Percentiles rank a stretch among this genome's conserved stretches.
These are phyloP conservation scores for Yarrowia sp. DNA, from an alignment of 805 yeast genomes.

Conservation along the genomic window DNA sequence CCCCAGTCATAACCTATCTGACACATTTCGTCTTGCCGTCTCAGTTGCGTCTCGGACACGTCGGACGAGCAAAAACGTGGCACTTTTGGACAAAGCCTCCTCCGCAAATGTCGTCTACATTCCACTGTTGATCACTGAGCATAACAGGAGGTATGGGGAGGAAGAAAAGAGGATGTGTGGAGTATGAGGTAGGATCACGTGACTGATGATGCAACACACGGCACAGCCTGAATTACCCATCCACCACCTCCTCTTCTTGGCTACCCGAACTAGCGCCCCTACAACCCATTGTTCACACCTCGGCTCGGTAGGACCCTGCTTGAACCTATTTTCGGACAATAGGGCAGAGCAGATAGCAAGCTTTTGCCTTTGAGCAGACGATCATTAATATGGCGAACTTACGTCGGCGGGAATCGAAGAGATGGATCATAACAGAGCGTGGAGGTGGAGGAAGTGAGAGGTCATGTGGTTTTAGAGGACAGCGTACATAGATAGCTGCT, in stretches of 20 bases:
- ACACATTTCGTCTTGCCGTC: too few species aligned
- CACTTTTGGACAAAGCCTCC: background rate
- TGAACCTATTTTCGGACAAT: conserved; percentile 28
- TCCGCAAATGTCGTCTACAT: background rate
- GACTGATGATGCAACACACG: background rate
- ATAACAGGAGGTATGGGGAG: background rate
- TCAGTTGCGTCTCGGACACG: background rate
- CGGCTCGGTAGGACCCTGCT: conserved; percentile 36
- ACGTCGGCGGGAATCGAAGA: too few species aligned
- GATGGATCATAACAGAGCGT: too few species aligned
- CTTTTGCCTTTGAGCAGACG: background rate
- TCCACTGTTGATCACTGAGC: conserved; percentile 18
- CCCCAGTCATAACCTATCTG: too few species aligned
- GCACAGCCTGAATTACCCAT: too few species aligned
- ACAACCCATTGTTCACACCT: background rate
- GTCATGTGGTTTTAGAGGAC: too few species aligned
- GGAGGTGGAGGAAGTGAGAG: too few species aligned
- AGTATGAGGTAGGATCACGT: background rate
- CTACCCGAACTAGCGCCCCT: too few species aligned
- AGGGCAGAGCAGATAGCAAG: conserved; percentile 9
- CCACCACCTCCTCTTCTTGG: too few species aligned
- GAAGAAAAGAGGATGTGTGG: too few species aligned
- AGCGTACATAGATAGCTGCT: too few species aligned
- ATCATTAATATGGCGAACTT: conserved; percentile 1
- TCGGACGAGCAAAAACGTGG: conserved; percentile 15